Conservation (phyloP, 805 yeast species). For the Suhomyces sp. region DNA sequence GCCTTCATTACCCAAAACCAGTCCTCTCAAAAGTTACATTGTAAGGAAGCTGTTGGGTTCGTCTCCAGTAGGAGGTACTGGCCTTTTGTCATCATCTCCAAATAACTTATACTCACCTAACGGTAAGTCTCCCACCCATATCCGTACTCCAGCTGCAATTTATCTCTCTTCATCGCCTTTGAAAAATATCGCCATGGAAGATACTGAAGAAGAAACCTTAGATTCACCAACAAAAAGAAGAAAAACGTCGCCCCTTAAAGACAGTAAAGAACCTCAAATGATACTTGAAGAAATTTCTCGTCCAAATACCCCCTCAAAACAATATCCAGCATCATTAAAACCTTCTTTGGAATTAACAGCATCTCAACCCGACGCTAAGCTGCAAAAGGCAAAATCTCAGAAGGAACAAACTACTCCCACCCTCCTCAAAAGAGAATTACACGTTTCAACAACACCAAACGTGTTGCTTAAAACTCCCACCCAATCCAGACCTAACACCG, state of each 20-base stretch:
- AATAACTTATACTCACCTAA: constrained; percentile 37
- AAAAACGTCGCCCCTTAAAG: constrained; percentile 6
- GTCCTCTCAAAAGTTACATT: constrained; percentile 33
- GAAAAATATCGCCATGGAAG: constrained; percentile 18
- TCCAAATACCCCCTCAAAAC: constrained; percentile 28
- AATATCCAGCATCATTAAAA: constrained; percentile 9
- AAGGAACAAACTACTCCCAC: constrained; percentile 14
- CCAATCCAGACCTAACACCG: constrained; percentile 20
- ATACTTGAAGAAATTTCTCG: constrained; percentile 30
- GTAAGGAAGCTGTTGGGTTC: constrained; percentile 24
- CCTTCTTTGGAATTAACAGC: constrained; percentile 13
- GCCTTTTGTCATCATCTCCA: constrained; percentile 27
- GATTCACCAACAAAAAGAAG: constrained; percentile 38
- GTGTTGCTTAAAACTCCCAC: constrained; percentile 35
- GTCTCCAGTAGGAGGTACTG: constrained; percentile 15
- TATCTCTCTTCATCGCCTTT: constrained; percentile 38
- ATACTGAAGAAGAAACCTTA: constrained; percentile 11
- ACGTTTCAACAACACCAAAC: constrained; percentile 5
- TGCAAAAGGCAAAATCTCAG: constrained; percentile 2
- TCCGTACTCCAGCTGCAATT: constrained; percentile 34
- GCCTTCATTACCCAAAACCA: constrained; percentile 18
- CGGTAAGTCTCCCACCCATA: constrained; percentile 41
- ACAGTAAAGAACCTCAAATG: constrained; percentile 18
- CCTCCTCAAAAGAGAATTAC: constrained; percentile 12
- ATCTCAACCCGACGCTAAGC: neutral